Base-by-base conservation (phyloP, 345 rosid species). In the Bruguiera parviflora region DNA sequence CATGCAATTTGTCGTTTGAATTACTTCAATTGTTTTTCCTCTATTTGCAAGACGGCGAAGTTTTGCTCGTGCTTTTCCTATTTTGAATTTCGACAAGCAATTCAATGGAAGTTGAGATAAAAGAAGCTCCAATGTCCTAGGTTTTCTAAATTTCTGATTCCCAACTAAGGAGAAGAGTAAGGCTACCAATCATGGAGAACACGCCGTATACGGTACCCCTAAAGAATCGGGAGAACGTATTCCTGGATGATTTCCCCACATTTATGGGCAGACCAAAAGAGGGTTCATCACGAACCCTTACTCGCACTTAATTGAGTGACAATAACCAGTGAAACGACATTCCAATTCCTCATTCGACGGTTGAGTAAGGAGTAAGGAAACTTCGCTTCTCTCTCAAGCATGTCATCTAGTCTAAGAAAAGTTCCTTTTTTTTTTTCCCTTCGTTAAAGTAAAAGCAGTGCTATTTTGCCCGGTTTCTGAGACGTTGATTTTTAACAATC, bases 231-330 rank as follows among this genome's bases (percentile, higher is more conserved):
- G 8, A 33, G n/a, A 39, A 37, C 22, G 53, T 24, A 32, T 70
- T 70, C 56, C 27, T 4, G 27, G 67, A 70, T 62, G 67, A 33
- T 70, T 70, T 63, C 53, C 73, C 55, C 6, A 58, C 10, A 37
- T 28, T 49, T 46, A 10, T 11, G 16, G 64, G 8, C n/a, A 25
- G 21, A 6, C 8, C 16, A 61, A 52, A 6, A 27, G 58, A 56
- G 16, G 59, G 11, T 27, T 27, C 59, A 5, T 24, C 3, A n/a
- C 59, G 9, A 22, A 56, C 10, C 6, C 59, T 56, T 25, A 59
- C 19, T 61, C 22, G 21, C 66, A 32, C 35, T 32, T 52, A 16
- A 61, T 9, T 8, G 24, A 19, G 31, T 11, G 28, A 27, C 59
- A 21, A 9, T 27, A 58, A 68, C 9, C 29, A 31, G 32, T 31